Base-by-base conservation (phyloP, 169 alveolate species). In the Cryptosporidium tyzzeri region DNA sequence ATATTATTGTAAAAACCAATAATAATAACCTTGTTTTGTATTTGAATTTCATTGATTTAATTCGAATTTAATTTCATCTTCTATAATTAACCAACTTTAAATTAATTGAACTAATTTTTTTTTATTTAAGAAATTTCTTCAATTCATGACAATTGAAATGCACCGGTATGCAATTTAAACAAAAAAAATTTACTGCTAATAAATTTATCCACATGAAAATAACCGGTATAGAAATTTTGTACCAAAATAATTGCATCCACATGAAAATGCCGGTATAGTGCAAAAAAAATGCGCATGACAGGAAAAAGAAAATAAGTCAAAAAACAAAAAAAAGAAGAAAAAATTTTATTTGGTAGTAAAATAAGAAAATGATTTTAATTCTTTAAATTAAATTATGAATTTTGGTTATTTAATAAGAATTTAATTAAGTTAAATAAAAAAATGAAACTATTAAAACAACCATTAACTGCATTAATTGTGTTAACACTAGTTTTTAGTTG, bases 251-350 rank as follows among this genome's bases (percentile, higher is more conserved):
- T 31, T 65, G 51, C 71, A 31, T 37, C 50, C 71, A 65, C 71
- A 65, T 65, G 71, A 65, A 65, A 26, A 65, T 33, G 50, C 71
- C 71, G 71, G 71, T 65, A 35, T 21, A 65, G 33, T 65, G 50
- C 44, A 65, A 65, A 65, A 16, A 65, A 65, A 65, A 33, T 65
- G 26, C 31, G 6, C 10, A 35, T 41, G 48, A 37, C 23, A 65
- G 14, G 14, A 55, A 65, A 31, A 65, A 29, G 7, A 26, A 2
- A 21, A 31, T 0, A 65, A 29, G 4, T 5, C 2, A 18, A 29
- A 4, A 29, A 29, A n/a, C 0, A n/a, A 2, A 6, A 9, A 23
- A 50, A 39, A 39, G 8, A 9, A 14, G 51, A 39, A 39, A 39
- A 29, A 16, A 62, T 5, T 23, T 23, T 16, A 53, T 10, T 9